phyloP scores from a whole-genome alignment of 805 yeast species.

The Saccharomycopsis sp. region DNA sequence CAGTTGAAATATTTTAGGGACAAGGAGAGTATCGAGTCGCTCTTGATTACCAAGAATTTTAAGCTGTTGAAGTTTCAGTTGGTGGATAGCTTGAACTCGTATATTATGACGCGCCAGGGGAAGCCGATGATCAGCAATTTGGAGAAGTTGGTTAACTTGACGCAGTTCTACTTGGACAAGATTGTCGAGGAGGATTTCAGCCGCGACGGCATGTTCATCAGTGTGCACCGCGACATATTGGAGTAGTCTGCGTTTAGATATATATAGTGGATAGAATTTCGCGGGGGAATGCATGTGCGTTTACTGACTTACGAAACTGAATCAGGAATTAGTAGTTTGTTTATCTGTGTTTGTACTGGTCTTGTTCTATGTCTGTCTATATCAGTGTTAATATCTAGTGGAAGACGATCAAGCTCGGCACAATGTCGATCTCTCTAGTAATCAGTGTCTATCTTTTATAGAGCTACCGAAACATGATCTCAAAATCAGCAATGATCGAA shows the following conservation, averaged over 20 bases:
- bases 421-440: too few relatives aligned
- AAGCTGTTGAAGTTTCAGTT: constrained; percentile 8
- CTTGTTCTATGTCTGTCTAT: too few relatives aligned
- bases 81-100: constrained; percentile 14
- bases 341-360: too few relatives aligned
- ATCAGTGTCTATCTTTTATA: too few relatives aligned
- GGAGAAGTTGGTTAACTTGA: constrained; percentile 18
- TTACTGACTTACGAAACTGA: too few relatives aligned
- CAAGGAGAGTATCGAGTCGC: neutral
- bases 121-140: constrained; percentile 10
- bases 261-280: too few relatives aligned
- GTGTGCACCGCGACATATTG: constrained; percentile 9
- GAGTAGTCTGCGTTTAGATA: neutral
- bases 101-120: constrained; percentile 9
- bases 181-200: constrained; percentile 1
- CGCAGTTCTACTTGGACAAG: constrained; percentile 12
- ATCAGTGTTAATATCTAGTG: too few relatives aligned
- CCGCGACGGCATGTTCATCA: constrained; percentile 13
- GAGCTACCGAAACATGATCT: constrained; percentile 17
- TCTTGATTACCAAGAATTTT: constrained; percentile 6
- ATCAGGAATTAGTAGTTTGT: too few relatives aligned
- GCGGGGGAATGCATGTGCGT: too few relatives aligned
- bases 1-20: neutral
- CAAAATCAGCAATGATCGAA: constrained; percentile 14
- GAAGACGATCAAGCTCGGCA: too few relatives aligned